Evolutionary conservation across 2,329 filamentous ascomycete species (phyloP).

Genomic region (Paraphaeosphaeria sporulosa): DNA sequence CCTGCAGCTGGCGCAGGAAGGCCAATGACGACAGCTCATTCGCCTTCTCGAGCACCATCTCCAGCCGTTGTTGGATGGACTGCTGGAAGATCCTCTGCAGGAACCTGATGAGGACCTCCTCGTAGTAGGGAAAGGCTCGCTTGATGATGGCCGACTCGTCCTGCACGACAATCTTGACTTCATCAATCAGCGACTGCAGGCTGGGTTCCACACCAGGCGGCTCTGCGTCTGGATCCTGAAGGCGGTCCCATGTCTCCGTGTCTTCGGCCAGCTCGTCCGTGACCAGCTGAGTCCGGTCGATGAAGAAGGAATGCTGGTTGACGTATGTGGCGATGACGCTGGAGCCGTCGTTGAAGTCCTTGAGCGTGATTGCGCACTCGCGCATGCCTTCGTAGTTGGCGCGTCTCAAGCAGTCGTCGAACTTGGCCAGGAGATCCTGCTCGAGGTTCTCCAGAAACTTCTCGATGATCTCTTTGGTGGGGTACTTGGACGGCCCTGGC

Average conservation of each 20-base stretch:
- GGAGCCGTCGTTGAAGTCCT: conserved; percentile 94
- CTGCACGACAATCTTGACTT: conserved; percentile 94
- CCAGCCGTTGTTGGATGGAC: conserved; percentile 93
- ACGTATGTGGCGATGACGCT: conserved; percentile 97
- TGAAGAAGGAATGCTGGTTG: conserved; percentile 99
- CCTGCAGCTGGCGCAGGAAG: conserved; percentile 88
- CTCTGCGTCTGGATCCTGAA: conserved; percentile 93
- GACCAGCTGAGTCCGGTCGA: conserved; percentile 90
- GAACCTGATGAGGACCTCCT: conserved; percentile 91
- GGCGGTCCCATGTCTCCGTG: conserved; percentile 79
- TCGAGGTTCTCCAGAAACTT: conserved; percentile 96
- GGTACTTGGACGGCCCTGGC: conserved; percentile 53
- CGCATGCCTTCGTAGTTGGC: conserved; percentile 99
- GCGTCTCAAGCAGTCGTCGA: conserved; percentile 94
- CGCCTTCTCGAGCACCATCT: conserved; percentile 95
- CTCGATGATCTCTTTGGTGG: conserved; percentile 89
- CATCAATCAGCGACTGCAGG: conserved; percentile 88
- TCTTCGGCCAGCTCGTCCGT: conserved; percentile 83
- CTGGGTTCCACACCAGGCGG: conserved; percentile 91
- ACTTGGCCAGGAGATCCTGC: conserved; percentile 93
- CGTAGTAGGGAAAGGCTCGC: conserved; percentile 93
- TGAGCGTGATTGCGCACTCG: conserved; percentile 90
- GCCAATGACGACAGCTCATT: conserved; percentile 89
- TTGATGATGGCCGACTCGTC: conserved; percentile 98
- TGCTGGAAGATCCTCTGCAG: conserved; percentile 97